Evolutionary conservation across 2,329 filamentous ascomycete species (phyloP), one percentile per base, ranked within the genome.

Genomic region (Claviceps monticola): DNA sequence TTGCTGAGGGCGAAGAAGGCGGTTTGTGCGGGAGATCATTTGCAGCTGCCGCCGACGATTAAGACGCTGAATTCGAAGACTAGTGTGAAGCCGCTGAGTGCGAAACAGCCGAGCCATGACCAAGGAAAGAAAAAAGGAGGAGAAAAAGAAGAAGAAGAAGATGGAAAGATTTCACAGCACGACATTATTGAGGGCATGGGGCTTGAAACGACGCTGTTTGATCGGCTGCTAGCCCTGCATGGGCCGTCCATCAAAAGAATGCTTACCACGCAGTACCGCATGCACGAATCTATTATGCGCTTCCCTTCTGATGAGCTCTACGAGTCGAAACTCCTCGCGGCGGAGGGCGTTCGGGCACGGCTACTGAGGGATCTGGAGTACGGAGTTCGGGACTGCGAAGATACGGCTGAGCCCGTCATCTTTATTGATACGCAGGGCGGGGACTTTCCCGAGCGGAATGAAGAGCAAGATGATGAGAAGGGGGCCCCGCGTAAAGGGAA

Each of bases 401-500:
- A 98, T 60, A 97, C 91, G 0, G 78, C 69, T 47, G 88, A 95
- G 66, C 87, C 93, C 0, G 69, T 98, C 2, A 79, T 98, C 9
- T 97, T 97, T 67, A 94, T 88, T 65, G 93, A 98, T 63, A 98
- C 93, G 0, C 93, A 97, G 66, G 93, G 93, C 9, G 93, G 90
- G 0, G 87, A 94, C 61, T 96, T 91, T 55, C 82, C 86, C 0
- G 90, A 97, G 70, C 84, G 80, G 63, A 82, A 78, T 46, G 86
- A 94, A 59, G 29, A 34, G 4, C 29, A 34, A 11, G 86, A 89
- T 14, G 82, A 84, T 23, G 82, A 82, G 50, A 74, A 72, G 64
- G 65, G 68, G 39, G 56, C 60, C 9, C 60, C 62, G 41, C 73
- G 69, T 58, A 76, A 72, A 56, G 67, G 66, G 4, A 75, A 68